A percentile compares a stretch with the other conserved stretches of the same genome.
Evolutionary conservation across 2,329 filamentous ascomycete species (phyloP).

Genomic region (Venturia asperata): DNA sequence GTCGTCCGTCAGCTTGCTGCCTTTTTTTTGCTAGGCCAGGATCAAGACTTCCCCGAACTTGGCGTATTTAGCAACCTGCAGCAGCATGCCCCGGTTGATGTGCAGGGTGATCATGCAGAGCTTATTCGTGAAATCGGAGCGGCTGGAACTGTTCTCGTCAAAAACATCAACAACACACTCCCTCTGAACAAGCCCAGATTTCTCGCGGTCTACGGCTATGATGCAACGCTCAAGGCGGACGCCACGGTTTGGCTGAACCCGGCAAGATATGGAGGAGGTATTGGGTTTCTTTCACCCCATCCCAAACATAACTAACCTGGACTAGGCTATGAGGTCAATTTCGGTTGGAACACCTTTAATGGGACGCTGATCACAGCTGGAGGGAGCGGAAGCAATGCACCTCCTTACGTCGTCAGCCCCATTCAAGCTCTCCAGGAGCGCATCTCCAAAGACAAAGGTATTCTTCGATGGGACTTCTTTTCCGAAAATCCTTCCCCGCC

Average conservation of each 20-base stretch:
- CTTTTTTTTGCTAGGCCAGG: slow-evolving; percentile 43
- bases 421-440: slow-evolving; percentile 31
- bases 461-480: slow-evolving; percentile 25
- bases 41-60: slow-evolving; percentile 33
- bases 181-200: slow-evolving; percentile 45
- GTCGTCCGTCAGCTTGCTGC: slow-evolving; percentile 29
- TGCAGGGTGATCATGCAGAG: slow-evolving; percentile 35
- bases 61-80: not conserved
- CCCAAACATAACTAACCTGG: not conserved
- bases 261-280: slow-evolving; percentile 3
- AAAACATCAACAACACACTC: slow-evolving; percentile 50
- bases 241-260: not conserved
- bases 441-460: slow-evolving; percentile 27
- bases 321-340: slow-evolving; percentile 17
- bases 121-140: slow-evolving; percentile 38
- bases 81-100: slow-evolving; percentile 20
- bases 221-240: slow-evolving; percentile 38
- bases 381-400: slow-evolving; percentile 30
- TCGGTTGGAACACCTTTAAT: slow-evolving; percentile 28
- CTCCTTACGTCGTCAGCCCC: slow-evolving; percentile 30
- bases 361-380: slow-evolving; percentile 32
- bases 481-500: slow-evolving; percentile 24
- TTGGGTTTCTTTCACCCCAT: not conserved
- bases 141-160: slow-evolving; percentile 54
- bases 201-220: slow-evolving; percentile 50